Evolutionary conservation across 2,329 filamentous ascomycete genomes (phyloP).

Genomic region (Xylaria multiplex): DNA sequence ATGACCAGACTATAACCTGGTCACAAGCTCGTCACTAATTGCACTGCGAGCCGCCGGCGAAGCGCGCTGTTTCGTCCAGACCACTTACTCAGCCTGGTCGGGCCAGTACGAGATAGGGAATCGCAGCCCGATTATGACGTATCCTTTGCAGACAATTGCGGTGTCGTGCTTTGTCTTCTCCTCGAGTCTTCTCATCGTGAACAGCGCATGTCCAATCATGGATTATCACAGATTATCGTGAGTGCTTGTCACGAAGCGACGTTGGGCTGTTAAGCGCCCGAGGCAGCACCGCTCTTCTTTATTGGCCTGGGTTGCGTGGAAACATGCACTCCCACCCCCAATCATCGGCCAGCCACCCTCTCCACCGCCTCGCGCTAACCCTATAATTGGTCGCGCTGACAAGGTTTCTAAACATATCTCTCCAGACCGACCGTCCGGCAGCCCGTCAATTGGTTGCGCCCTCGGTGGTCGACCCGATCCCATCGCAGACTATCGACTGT

Average conservation of each 20-base stretch:
- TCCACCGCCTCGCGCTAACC: conserved; percentile 42
- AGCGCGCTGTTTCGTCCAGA: conserved; percentile 15
- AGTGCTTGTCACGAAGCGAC: conserved; percentile 31
- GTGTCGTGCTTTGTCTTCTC: conserved; percentile 18
- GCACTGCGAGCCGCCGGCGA: conserved; percentile 26
- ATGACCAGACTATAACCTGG: background rate
- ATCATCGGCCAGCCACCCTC: conserved; percentile 38
- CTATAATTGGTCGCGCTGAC: conserved; percentile 40
- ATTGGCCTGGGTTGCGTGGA: conserved; percentile 45
- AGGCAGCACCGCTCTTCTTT: conserved; percentile 37
- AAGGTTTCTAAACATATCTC: conserved; percentile 48
- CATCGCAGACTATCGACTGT: conserved; percentile 33
- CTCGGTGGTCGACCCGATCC: conserved; percentile 34
- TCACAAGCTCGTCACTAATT: conserved; percentile 4
- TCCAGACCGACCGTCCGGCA: conserved; percentile 31
- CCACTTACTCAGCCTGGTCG: conserved; percentile 6
- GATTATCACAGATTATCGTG: conserved; percentile 21
- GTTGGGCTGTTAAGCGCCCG: conserved; percentile 48
- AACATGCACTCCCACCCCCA: conserved; percentile 42
- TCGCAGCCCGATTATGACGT: conserved; percentile 18
- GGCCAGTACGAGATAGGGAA: conserved; percentile 15
- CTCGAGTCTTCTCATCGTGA: conserved; percentile 28
- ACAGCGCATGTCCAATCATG: conserved; percentile 39
- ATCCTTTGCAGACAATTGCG: conserved; percentile 11
- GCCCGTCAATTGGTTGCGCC: conserved; percentile 43